A percentile compares a stretch with the other conserved stretches of the same genome.
phyloP scores from a whole-genome alignment of 352 stramenopile genomes.

The Phytophthora pluvialis region DNA sequence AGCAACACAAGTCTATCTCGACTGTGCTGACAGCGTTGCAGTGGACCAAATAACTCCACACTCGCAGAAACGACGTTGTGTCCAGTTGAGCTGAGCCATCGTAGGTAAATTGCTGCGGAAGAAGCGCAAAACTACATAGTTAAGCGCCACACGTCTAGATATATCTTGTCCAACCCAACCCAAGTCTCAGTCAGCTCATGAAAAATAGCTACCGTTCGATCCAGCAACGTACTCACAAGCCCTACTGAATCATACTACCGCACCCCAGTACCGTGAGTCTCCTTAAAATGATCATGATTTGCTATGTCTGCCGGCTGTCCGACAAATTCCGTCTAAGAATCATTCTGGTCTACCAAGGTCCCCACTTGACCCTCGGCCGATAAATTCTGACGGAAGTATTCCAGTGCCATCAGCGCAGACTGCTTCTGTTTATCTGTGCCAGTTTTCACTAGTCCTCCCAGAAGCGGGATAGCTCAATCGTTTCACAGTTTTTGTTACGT shows the following conservation, averaged over 20 bases:
- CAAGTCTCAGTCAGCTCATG: neutral
- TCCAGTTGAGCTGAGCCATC: constrained; percentile 2
- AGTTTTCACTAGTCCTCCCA: constrained; percentile 6
- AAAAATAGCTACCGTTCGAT: neutral
- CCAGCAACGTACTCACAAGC: too few relatives aligned
- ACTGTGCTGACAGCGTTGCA: constrained; percentile 5
- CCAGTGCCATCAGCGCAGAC: too few relatives aligned
- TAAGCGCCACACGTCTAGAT: neutral
- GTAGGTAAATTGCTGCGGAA: constrained; percentile 4
- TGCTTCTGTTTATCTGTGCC: too few relatives aligned
- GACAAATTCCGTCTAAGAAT: constrained; percentile 4
- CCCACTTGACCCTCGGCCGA: too few relatives aligned
- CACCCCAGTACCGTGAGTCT: neutral
- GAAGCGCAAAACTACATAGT: neutral
- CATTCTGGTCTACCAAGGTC: too few relatives aligned
- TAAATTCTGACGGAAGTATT: too few relatives aligned
- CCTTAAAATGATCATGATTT: neutral
- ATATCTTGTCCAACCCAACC: neutral
- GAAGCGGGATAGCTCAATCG: constrained; percentile 19
- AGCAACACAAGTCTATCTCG: neutral
- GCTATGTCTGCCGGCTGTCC: neutral
- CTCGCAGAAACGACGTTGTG: constrained; percentile 6
- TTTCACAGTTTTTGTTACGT: constrained; percentile 7
- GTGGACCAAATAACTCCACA: neutral
- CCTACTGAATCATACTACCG: too few relatives aligned